These are phyloP conservation scores for Rhizomucor pusillus DNA, from an alignment of 371 early-diverging fungal species.

Conservation along the genomic window DNA sequence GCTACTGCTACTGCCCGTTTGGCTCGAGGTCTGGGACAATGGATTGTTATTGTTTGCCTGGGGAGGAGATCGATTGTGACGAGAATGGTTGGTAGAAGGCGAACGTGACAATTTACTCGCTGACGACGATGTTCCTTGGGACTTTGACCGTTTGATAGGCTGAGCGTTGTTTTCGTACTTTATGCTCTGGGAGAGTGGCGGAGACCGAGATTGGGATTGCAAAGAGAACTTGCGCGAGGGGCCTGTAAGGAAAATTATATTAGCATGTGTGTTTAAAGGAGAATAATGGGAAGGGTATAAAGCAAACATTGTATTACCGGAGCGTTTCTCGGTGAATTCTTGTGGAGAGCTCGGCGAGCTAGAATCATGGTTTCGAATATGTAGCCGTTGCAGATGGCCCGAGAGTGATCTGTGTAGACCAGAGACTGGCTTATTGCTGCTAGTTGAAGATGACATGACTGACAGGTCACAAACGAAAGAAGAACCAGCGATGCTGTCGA, in stretches of 20 bases:
- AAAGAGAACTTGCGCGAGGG: slow-evolving; percentile 12
- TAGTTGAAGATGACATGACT: slow-evolving; percentile 35
- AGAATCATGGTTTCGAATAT: slow-evolving; percentile 32
- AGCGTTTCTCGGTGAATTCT: slow-evolving; percentile 13
- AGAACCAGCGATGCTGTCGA: no score
- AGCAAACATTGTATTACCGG: slow-evolving; percentile 6
- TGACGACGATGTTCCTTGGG: slow-evolving; percentile 25
- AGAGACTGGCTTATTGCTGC: slow-evolving; percentile 23
- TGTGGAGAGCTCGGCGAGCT: slow-evolving; percentile 2
- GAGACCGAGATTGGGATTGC: slow-evolving; percentile 10
- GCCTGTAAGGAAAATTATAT: slow-evolving; percentile 2
- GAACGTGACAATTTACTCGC: slow-evolving; percentile 34
- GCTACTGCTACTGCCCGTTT: background rate
- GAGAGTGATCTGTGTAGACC: slow-evolving; percentile 42
- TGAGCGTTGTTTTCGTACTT: slow-evolving; percentile 5
- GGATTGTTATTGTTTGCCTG: slow-evolving; percentile 13
- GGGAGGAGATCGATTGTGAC: slow-evolving; percentile 26
- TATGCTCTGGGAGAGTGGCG: slow-evolving; percentile 4
- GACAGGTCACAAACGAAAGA: background rate
- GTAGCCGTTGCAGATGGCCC: slow-evolving; percentile 41
- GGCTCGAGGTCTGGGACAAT: slow-evolving; percentile 11
- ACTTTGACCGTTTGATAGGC: slow-evolving; percentile 13
- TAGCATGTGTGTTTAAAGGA: slow-evolving; percentile 2
- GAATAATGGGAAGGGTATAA: background rate
- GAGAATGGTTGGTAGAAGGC: slow-evolving; percentile 21